Conservation (phyloP, 2,329 filamentous ascomycete species). For the Exophiala xenobiotica region DNA sequence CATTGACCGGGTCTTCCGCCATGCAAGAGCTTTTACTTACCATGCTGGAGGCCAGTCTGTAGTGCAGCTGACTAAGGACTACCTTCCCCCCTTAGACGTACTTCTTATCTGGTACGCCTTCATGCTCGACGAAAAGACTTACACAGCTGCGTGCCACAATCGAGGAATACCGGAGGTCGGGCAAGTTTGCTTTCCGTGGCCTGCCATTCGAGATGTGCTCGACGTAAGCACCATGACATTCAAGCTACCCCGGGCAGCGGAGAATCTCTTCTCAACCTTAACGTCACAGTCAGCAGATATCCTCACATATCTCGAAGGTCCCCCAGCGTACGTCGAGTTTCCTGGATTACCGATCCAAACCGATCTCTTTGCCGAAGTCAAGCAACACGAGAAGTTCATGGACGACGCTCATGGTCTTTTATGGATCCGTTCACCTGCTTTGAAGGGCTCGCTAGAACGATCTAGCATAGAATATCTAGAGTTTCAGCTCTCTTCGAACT, state of each 20-base stretch:
- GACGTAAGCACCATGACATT: conserved; percentile 20
- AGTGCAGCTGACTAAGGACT: conserved; percentile 13
- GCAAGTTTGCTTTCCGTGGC: conserved; percentile 22
- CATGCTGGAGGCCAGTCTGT: conserved; percentile 5
- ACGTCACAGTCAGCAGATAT: conserved; percentile 23
- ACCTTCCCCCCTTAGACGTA: conserved; percentile 26
- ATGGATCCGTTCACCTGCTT: conserved; percentile 23
- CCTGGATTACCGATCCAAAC: conserved; percentile 1
- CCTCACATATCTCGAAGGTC: conserved; percentile 17
- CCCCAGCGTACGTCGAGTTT: conserved; percentile 21
- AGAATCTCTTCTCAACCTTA: conserved; percentile 20
- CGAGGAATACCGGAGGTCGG: conserved; percentile 9
- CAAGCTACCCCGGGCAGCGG: conserved; percentile 15
- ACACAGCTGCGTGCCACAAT: conserved; percentile 3
- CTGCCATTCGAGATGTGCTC: conserved; percentile 17
- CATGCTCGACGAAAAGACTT: conserved; percentile 18
- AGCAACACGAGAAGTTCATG: conserved; percentile 12
- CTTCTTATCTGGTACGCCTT: conserved; percentile 27
- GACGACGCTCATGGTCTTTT: conserved; percentile 13
- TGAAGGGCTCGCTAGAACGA: conserved; percentile 18
- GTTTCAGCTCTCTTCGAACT: background rate
- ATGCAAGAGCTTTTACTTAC: conserved; percentile 21
- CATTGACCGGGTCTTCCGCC: conserved; percentile 15
- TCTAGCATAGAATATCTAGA: conserved; percentile 7
- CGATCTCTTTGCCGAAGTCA: conserved; percentile 15